Base-by-base conservation (phyloP, 495 filamentous ascomycete species). In the Daldinia grandis region DNA sequence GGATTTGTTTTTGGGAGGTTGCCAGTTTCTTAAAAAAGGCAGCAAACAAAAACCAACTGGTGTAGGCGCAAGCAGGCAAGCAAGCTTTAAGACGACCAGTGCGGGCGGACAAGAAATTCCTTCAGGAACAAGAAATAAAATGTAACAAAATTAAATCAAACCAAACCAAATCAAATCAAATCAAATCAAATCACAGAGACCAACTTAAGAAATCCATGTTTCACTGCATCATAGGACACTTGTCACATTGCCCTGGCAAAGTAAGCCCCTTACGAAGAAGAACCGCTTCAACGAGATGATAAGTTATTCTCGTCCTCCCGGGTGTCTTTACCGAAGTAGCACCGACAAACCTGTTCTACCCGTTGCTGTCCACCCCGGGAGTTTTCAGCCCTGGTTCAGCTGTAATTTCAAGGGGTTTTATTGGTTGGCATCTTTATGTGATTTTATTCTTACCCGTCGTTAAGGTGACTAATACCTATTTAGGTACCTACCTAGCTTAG, bases 231-330 rank as follows among this genome's bases (percentile, higher is more conserved):
- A 67, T 33, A 59, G 64, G 59, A 67, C 69, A 72, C 64, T 50
- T 72, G 69, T 67, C 64, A 67, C 27, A 33, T 64, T 65, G 37
- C 31, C 15, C 60, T 60, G n/a, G 53, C 15, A 33, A 67, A 64
- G 42, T 60, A 58, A 65, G 59, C 58, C 40, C 35, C 21, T n/a
- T 24, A 68, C 64, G 69, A 72, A 68, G 69, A 72, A 72, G 64
- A 72, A 72, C 69, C 69, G 69, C 64, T 64, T 72, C 59, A 25
- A 63, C 14, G 44, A 49, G 28, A 55, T 54, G 25, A 27, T 40
- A 54, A 54, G 55, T 40, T 55, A 57, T 60, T 68, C 33, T 44
- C 44, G 56, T 51, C 44, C 6, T 37, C 54, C 61, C 27, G 33
- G 30, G 33, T 58, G 24, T 5, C 24, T 58, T 62, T 64, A 65